Base-by-base conservation (phyloP, 352 stramenopile species). In the Phytopythium helicoides region DNA sequence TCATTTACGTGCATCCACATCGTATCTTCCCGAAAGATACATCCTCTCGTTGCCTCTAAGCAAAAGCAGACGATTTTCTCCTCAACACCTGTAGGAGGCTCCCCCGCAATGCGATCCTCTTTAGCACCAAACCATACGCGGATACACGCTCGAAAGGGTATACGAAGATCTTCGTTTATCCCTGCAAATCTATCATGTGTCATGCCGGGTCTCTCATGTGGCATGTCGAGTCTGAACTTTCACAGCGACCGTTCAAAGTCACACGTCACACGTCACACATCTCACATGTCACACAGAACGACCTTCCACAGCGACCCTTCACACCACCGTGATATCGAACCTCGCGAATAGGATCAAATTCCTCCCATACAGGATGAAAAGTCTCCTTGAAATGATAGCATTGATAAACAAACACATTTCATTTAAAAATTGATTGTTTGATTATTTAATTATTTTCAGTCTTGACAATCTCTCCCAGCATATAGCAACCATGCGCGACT, bases 401-500 rank as follows among this genome's bases (percentile, higher is more conserved):
- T n/a, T n/a, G n/a, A n/a, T 9, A 33, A 33, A 9, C 5, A 33
- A 33, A 10, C 28, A 9, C 9, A 41, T 41, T 41, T 41, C 16
- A n/a, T 41, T 41, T 41, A 7, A 41, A n/a, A 41, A n/a, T 12
- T n/a, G 12, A 7, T 41, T 21, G 12, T 6, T 41, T 6, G 5
- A n/a, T 41, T 41, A 41, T 21, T 41, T 41, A 41, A n/a, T 41
- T n/a, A 7, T 41, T 41, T 41, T 37, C 15, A 5, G 16, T 41
- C 36, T 41, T 41, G 36, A 41, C 36, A 41, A 41, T 41, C 36
- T 41, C 36, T 15, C 36, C n/a, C n/a, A 6, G 4, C 36, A 56
- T 61, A 61, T 61, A 56, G 37, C 4, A 47, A 55, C 48, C 33
- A 58, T 62, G 55, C 56, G 51, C 56, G 47, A 40, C 50, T 53